Evolutionary conservation across 164 flowering plant species (phyloP), one percentile per base, ranked within the genome.

Genomic region (Umbellularia californica): DNA sequence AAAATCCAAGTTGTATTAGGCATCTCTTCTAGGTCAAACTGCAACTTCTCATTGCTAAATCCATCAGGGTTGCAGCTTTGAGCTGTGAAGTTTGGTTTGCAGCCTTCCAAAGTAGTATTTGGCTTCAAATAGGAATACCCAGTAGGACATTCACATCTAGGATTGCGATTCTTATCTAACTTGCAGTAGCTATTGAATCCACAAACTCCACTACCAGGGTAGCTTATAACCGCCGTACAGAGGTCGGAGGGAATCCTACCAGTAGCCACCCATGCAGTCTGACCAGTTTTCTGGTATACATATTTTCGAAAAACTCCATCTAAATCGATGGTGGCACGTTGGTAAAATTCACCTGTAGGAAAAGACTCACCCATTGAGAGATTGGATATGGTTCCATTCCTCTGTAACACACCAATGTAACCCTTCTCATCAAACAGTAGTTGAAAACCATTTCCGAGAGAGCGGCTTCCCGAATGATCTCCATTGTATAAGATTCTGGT

Each of bases 141-240:
- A 2, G 62, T 50, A 23, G 92, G 86, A 70, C 90, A 89, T 2
- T 68, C 23, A 69, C 91, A 85, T 7, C 0, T 41, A 19, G 85
- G 78, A 33, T 82, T 77, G 20, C 51, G 52, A 27, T 78, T 74
- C 9, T 73, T 72, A 35, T 74, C 75, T 19, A 79, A 65, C 13
- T 12, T 78, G 72, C 91, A 88, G 68, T 82, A 81, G 76, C 84
- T 83, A 58, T 87, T 85, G 71, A 70, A 82, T 15, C 88, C 90
- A 70, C 92, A 89, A 66, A 76, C 79, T 15, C 88, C 89, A 2
- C 17, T 6, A 10, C 84, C 85, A 3, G 25, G 3, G 1, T 15
- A n/a, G 1, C 28, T 33, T 1, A 11, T 1, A 28, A 17, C 14
- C 3, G 23, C 47, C 2, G 70, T 28, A 28, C 73, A 64, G 12